phyloP scores from a whole-genome alignment of 768 basidiomycete species.

The Daedaleopsis sinensis region DNA sequence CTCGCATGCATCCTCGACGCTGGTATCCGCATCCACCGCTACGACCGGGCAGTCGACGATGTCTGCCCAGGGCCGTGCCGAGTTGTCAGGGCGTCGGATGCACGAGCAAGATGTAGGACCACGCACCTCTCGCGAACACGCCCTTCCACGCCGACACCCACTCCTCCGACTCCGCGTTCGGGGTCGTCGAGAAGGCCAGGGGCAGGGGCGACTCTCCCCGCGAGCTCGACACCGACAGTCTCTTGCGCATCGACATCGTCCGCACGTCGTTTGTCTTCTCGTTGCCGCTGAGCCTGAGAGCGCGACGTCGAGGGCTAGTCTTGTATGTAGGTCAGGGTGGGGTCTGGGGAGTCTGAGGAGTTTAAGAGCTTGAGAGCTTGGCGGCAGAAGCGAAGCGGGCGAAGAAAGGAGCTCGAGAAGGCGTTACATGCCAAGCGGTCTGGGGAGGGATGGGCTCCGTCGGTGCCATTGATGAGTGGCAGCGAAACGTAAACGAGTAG shows the following conservation, averaged over 20 bases:
- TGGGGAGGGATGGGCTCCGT: conserved; percentile 4
- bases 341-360: neutral
- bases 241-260: conserved; percentile 33
- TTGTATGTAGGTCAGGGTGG: too few species aligned
- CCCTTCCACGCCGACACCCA: conserved; percentile 64
- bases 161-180: conserved; percentile 43
- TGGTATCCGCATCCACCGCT: conserved; percentile 66
- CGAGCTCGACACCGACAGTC: conserved; percentile 32
- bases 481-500: conserved; percentile 19
- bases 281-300: too few species aligned
- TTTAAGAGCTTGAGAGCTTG: too few species aligned
- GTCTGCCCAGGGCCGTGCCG: conserved; percentile 56
- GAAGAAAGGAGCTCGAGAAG: neutral
- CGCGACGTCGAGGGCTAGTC: too few species aligned
- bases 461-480: neutral
- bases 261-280: neutral
- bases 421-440: conserved; percentile 20
- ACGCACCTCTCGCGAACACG: conserved; percentile 60
- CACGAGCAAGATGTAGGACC: too few species aligned
- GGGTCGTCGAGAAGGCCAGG: conserved; percentile 26
- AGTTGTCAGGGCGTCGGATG: too few species aligned
- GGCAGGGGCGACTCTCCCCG: conserved; percentile 31
- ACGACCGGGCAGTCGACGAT: conserved; percentile 72
- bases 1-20: conserved; percentile 84
- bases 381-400: neutral